phyloP scores from a whole-genome alignment of 2,329 filamentous ascomycete species.

The Xylaria sp. region DNA sequence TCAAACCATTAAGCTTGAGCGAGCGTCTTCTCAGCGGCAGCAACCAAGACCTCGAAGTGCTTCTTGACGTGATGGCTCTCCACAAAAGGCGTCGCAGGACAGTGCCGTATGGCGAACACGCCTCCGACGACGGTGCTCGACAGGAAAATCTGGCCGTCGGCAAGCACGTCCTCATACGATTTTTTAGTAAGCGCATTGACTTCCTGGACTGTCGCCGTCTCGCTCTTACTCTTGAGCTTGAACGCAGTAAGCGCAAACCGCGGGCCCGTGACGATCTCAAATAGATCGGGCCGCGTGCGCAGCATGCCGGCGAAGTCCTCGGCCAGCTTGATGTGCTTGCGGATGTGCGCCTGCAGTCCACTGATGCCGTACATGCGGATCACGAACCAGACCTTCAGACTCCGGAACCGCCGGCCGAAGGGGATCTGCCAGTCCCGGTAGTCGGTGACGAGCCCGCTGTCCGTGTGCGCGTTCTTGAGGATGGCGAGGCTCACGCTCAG shows the following conservation, averaged over 20 bases:
- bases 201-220: constrained; percentile 55
- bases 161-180: constrained; percentile 80
- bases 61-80: constrained; percentile 78
- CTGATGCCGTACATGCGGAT: constrained; percentile 82
- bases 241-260: constrained; percentile 84
- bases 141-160: constrained; percentile 80
- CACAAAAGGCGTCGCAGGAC: constrained; percentile 75
- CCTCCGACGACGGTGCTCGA: constrained; percentile 80
- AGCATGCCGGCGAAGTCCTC: constrained; percentile 75
- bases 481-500: constrained; percentile 75
- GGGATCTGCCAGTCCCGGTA: constrained; percentile 98
- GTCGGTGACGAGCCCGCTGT: constrained; percentile 87
- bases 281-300: constrained; percentile 71
- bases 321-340: constrained; percentile 74
- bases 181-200: constrained; percentile 76
- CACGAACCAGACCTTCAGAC: constrained; percentile 96
- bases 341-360: constrained; percentile 79
- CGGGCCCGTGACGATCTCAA: constrained; percentile 78
- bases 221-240: constrained; percentile 41
- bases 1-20: constrained; percentile 37
- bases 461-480: constrained; percentile 82
- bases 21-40: constrained; percentile 68
- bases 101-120: constrained; percentile 82
- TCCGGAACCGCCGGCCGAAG: constrained; percentile 86
- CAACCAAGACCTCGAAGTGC: constrained; percentile 79